Percentiles rank a stretch among this genome's conserved stretches.
phyloP scores from a whole-genome alignment of 441 rosid genomes.

The Euphorbia corollata region DNA sequence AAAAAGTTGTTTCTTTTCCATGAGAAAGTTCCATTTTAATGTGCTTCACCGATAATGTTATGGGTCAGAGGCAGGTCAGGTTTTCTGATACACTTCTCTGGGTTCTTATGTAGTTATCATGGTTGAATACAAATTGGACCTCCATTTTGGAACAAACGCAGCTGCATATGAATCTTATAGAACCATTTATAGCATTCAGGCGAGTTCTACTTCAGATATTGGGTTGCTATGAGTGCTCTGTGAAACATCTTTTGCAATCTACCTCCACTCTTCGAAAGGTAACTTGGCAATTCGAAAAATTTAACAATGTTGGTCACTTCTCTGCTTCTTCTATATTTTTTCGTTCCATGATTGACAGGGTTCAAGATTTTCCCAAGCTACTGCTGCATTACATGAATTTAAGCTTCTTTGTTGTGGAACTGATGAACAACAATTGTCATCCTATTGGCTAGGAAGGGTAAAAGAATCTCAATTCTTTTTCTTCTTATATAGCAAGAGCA shows the following conservation, averaged over 20 bases:
- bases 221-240: slow-evolving; percentile 52
- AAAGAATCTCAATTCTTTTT: not conserved
- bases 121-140: slow-evolving; percentile 73
- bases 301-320: not conserved
- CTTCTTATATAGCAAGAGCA: not conserved
- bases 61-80: slow-evolving; percentile 5
- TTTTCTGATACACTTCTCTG: slow-evolving; percentile 20
- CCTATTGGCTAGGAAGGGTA: slow-evolving; percentile 94
- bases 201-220: slow-evolving; percentile 76
- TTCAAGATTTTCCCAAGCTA: slow-evolving; percentile 80
- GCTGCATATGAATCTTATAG: slow-evolving; percentile 90
- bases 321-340: slow-evolving; percentile 17
- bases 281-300: slow-evolving; percentile 18
- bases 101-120: slow-evolving; percentile 50
- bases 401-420: slow-evolving; percentile 52
- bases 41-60: not conserved
- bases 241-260: slow-evolving; percentile 85
- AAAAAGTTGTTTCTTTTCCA: not conserved
- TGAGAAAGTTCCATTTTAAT: not conserved
- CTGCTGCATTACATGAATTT: slow-evolving; percentile 81
- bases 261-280: slow-evolving; percentile 93
- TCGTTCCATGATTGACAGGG: slow-evolving; percentile 47
- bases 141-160: slow-evolving; percentile 59
- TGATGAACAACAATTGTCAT: slow-evolving; percentile 38
- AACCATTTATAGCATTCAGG: slow-evolving; percentile 91